Evolutionary conservation across 352 stramenopile species (phyloP).

Genomic region (Phytophthora citrophthora): DNA sequence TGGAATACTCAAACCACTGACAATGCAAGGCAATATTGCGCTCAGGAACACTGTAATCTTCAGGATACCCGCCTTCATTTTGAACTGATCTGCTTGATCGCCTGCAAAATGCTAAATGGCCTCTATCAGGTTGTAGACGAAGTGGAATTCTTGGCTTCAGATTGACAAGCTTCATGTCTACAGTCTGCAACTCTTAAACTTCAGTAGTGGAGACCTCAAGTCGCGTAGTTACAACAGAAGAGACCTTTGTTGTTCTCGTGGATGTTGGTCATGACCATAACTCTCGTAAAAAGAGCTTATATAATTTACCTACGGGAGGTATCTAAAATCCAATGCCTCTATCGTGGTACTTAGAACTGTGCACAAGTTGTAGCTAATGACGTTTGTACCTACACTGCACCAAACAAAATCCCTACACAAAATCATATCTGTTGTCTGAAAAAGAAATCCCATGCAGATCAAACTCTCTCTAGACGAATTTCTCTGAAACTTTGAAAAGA

Average conservation of each 20-base stretch:
- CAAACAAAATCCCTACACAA: conserved; percentile 1
- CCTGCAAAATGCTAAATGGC: conserved; percentile 22
- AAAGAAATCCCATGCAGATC: conserved; percentile 6
- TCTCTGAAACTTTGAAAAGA: too few species aligned
- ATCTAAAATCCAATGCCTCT: conserved; percentile 16
- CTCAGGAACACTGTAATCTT: conserved; percentile 5
- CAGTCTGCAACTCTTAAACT: not conserved
- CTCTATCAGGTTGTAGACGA: not conserved
- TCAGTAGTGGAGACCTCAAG: not conserved
- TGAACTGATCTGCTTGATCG: conserved; percentile 5
- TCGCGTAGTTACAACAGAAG: conserved; percentile 23
- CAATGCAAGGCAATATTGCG: not conserved
- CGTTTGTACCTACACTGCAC: conserved; percentile 1
- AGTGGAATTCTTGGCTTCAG: conserved; percentile 26
- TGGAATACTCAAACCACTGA: conserved; percentile 21
- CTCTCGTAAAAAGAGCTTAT: not conserved
- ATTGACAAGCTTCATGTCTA: conserved; percentile 1
- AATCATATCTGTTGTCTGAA: conserved; percentile 14
- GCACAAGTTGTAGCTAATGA: conserved; percentile 16
- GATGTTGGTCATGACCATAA: conserved; percentile 21
- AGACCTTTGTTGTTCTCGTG: conserved; percentile 5
- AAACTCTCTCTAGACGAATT: too few species aligned
- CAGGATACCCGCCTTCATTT: conserved; percentile 7
- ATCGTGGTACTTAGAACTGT: conserved; percentile 14
- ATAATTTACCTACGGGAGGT: not conserved